These are phyloP conservation scores for Astrothelium subdiscretum DNA, from an alignment of 495 filamentous ascomycete species.

Conservation along the genomic window DNA sequence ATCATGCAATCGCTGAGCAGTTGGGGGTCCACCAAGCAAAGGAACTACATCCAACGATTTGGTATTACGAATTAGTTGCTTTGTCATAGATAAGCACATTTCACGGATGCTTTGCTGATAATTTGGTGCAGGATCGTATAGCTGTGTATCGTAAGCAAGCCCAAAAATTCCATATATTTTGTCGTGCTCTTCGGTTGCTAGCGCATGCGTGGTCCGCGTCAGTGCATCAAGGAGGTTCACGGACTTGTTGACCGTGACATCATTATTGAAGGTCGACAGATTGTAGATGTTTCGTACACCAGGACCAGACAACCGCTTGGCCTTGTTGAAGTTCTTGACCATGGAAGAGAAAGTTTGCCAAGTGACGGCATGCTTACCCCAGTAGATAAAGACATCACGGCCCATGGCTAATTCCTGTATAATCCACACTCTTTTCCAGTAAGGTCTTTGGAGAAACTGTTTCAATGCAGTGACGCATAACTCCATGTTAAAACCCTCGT, in stretches of 20 bases:
- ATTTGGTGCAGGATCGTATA: not conserved
- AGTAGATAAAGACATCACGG: not conserved
- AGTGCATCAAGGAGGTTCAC: not conserved
- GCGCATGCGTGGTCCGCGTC: not conserved
- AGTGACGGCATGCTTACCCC: not conserved
- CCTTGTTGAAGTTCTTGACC: not conserved
- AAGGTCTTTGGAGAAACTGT: not conserved
- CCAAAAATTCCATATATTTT: not conserved
- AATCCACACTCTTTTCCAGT: constrained; percentile 3
- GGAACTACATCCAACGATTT: not conserved
- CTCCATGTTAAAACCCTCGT: not conserved
- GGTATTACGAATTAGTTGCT: not conserved
- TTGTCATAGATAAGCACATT: not conserved
- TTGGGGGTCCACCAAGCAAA: not conserved
- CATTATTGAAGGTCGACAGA: not conserved
- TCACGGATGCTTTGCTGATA: not conserved
- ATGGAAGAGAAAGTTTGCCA: not conserved
- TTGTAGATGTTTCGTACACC: not conserved
- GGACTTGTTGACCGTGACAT: not conserved
- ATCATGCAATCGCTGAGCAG: not conserved
- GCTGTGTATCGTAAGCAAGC: not conserved
- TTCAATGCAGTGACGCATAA: not conserved
- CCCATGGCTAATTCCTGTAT: constrained; percentile 1
- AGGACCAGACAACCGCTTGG: not conserved
- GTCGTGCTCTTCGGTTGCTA: not conserved